Base-by-base conservation (phyloP, 495 filamentous ascomycete genomes). In the Penicillium longicatenatum region DNA sequence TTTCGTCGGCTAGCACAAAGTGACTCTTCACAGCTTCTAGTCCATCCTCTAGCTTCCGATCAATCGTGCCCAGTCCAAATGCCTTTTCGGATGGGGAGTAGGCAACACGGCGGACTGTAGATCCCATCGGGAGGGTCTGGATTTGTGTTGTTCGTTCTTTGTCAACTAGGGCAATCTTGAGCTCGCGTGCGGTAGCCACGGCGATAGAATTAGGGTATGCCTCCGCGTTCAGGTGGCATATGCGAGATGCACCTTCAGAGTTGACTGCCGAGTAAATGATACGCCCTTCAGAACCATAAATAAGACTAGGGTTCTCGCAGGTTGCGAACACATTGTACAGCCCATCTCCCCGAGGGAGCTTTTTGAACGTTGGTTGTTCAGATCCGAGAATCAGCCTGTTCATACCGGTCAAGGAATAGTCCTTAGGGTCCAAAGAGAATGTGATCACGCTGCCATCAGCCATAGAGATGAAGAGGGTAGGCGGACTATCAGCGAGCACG, bases 181-280 rank as follows among this genome's bases (percentile, higher is more conserved):
- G 71, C 43, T 94, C 86, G 9, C 76, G 71, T 26, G 86, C 74
- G 0, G 91, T 93, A 6, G 92, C 91, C 33, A 98, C 82, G 3
- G 88, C 88, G 39, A 98, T 86, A 12, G 90, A 85, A 35, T 80
- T 81, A 4, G 94, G 92, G 62, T 89, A 99, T 0, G 89, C 89
- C 58, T 87, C 86, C 14, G 85, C 72, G 70, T 98, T 83, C 60
- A 99, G 93, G 7, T 89, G 79, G 62, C 90, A 94, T 26, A 98
- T 81, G 37, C 84, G 86, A 6, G 85, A 84, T 6, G 92, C 89
- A 48, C 91, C 86, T 62, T 96, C 90, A 2, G 92, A 92, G 50
- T 96, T 98, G n/a, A 97, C 88, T 1, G 95, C 91, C 17, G 92
- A 96, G 78, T 94, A 99, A 7, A 96, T 86, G 26, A 97, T 87